Conservation (phyloP, 805 yeast species). For the Yarrowia keelungensis region DNA sequence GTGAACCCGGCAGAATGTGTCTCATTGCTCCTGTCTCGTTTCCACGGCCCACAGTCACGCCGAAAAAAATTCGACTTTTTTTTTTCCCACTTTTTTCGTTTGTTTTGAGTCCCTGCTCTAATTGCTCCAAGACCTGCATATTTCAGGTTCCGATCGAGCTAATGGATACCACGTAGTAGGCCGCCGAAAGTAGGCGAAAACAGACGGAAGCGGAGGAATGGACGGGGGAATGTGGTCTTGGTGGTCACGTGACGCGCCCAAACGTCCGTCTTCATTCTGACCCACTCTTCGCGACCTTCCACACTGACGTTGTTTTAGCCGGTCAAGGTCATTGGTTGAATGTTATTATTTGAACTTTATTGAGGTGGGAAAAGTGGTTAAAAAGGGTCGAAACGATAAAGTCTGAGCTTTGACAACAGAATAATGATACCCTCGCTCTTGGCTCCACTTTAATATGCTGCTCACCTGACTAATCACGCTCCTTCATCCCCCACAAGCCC, state of each 20-base stretch:
- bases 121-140: conserved; percentile 30
- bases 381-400: too few relatives aligned
- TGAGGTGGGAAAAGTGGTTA: too few relatives aligned
- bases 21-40: background rate
- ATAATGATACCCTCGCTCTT: too few relatives aligned
- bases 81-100: background rate
- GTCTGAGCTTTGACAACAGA: too few relatives aligned
- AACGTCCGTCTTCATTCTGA: background rate
- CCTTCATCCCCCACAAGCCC: background rate
- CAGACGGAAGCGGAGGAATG: background rate
- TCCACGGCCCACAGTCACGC: too few relatives aligned
- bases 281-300: background rate
- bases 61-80: background rate
- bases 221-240: background rate
- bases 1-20: background rate
- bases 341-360: background rate
- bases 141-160: conserved; percentile 32
- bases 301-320: background rate
- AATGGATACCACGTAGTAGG: background rate
- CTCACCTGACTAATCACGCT: too few relatives aligned
- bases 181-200: background rate
- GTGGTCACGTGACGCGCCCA: background rate
- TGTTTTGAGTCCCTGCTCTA: conserved; percentile 20
- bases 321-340: conserved; percentile 8
- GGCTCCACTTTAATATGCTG: too few relatives aligned